These are phyloP conservation scores for Alternaria ethzedia DNA, from an alignment of 2,329 filamentous ascomycete species.

Conservation along the genomic window DNA sequence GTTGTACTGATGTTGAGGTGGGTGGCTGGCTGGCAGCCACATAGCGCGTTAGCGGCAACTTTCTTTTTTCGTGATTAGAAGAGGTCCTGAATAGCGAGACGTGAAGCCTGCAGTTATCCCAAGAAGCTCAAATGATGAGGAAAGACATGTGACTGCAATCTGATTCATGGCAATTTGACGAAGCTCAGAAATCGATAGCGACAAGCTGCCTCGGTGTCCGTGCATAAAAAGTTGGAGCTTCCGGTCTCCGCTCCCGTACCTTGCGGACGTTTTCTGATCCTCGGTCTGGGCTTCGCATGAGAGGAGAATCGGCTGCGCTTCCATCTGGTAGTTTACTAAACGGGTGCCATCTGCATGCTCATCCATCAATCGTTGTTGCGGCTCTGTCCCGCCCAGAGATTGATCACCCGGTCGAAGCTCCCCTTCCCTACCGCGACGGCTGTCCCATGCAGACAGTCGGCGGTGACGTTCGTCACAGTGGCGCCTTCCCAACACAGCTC, in stretches of 20 bases:
- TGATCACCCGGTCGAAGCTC: constrained; percentile 21
- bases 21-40: background rate
- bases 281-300: constrained; percentile 31
- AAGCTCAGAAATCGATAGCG: background rate
- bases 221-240: constrained; percentile 14
- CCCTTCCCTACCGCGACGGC: constrained; percentile 28
- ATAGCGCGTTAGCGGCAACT: background rate
- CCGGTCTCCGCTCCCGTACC: constrained; percentile 6
- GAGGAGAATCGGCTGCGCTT: constrained; percentile 16
- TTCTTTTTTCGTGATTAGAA: background rate
- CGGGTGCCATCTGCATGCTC: constrained; percentile 32
- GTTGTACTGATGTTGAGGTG: constrained; percentile 48
- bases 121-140: background rate
- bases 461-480: constrained; percentile 49
- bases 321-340: constrained; percentile 24
- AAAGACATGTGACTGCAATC: background rate
- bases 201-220: constrained; percentile 10
- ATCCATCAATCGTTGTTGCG: constrained; percentile 25
- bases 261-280: constrained; percentile 23
- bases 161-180: background rate
- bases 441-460: constrained; percentile 45
- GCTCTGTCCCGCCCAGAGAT: constrained; percentile 32
- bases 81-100: background rate
- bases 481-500: constrained; percentile 45
- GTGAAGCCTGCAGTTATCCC: background rate